A percentile compares a stretch with the other conserved stretches of the same genome.
phyloP scores from a whole-genome alignment of 2,329 filamentous ascomycete species.

The Fusarium setosum region DNA sequence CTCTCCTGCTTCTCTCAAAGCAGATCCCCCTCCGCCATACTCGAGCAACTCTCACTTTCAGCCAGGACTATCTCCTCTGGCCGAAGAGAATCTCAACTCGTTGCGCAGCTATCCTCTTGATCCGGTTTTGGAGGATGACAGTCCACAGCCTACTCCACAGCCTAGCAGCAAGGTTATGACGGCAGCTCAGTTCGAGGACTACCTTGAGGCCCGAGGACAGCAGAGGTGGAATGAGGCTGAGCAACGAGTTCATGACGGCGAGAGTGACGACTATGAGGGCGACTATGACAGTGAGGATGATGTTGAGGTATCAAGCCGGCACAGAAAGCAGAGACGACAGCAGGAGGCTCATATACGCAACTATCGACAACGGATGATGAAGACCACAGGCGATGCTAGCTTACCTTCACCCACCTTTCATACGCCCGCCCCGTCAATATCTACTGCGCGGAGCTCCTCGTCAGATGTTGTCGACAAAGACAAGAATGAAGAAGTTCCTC shows the following conservation, averaged over 20 bases:
- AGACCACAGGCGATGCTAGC: conserved; percentile 15
- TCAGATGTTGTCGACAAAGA: neutral
- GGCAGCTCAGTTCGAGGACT: conserved; percentile 21
- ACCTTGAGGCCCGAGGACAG: conserved; percentile 6
- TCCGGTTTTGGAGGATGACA: too few species aligned
- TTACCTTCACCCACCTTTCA: conserved; percentile 9
- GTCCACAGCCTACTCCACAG: neutral
- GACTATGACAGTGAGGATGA: conserved; percentile 24
- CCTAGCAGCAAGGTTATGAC: conserved; percentile 27
- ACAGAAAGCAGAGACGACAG: conserved; percentile 14
- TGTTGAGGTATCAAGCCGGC: neutral
- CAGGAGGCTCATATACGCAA: conserved; percentile 31
- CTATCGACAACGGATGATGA: conserved; percentile 36
- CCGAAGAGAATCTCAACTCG: too few species aligned
- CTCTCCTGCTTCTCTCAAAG: too few species aligned
- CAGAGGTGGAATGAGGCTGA: conserved; percentile 9
- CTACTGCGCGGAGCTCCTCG: conserved; percentile 6
- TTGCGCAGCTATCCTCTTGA: too few species aligned
- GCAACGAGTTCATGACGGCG: too few species aligned
- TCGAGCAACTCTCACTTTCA: too few species aligned
- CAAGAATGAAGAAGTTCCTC: conserved; percentile 28
- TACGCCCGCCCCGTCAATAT: neutral
- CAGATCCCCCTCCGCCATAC: too few species aligned
- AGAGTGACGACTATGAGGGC: conserved; percentile 11
- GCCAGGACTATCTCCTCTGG: too few species aligned